Evolutionary conservation across 495 filamentous ascomycete species (phyloP).

Genomic region (Neurospora tetraspora): DNA sequence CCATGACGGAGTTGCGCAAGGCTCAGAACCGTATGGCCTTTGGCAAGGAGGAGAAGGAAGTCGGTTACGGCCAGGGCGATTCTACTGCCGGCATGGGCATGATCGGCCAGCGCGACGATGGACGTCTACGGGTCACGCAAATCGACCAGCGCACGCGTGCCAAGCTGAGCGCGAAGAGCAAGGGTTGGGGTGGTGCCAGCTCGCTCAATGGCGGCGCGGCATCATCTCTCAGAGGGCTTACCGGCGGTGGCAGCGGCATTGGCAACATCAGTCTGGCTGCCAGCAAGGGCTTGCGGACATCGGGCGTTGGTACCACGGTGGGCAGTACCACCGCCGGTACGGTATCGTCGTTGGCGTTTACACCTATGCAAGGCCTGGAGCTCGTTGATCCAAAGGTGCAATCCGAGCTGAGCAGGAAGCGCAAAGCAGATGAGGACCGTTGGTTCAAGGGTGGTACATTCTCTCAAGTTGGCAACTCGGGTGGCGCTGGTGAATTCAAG

Average conservation of each 20-base stretch:
- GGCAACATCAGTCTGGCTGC: conserved; percentile 58
- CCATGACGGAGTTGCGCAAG: conserved; percentile 95
- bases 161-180: conserved; percentile 87
- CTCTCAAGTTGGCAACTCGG: conserved; percentile 63
- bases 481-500: conserved; percentile 29
- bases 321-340: conserved; percentile 52
- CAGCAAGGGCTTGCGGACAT: conserved; percentile 57
- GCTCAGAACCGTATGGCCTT: conserved; percentile 95
- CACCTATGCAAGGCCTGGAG: conserved; percentile 88
- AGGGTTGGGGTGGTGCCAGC: conserved; percentile 78
- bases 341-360: conserved; percentile 82
- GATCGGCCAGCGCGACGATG: conserved; percentile 82
- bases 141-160: conserved; percentile 90
- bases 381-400: conserved; percentile 89
- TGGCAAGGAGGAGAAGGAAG: conserved; percentile 90
- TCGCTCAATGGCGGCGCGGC: conserved; percentile 58
- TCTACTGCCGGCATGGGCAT: conserved; percentile 84
- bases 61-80: conserved; percentile 83
- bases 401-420: conserved; percentile 72
- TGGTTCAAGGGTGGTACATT: conserved; percentile 97
- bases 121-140: conserved; percentile 74
- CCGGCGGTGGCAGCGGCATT: conserved; percentile 41
- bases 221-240: conserved; percentile 66
- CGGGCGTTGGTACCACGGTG: conserved; percentile 62
- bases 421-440: conserved; percentile 85